These are phyloP conservation scores for Suillus placidus DNA, from an alignment of 768 basidiomycete genomes.

Conservation along the genomic window DNA sequence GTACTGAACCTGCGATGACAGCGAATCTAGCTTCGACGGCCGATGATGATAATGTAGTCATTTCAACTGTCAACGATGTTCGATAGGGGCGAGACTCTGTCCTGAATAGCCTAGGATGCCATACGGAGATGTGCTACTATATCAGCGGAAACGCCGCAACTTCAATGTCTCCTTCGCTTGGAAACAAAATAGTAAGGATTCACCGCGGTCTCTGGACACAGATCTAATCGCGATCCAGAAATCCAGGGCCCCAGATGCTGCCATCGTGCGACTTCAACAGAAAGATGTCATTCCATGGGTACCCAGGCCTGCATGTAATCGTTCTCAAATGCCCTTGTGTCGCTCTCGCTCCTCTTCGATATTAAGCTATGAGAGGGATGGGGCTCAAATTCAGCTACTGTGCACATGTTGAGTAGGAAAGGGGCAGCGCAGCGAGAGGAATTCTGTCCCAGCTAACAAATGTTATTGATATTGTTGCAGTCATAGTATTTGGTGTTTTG, in stretches of 20 bases:
- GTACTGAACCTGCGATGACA: background rate
- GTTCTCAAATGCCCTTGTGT: constrained; percentile 84
- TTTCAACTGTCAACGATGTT: background rate
- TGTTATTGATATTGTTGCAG: background rate
- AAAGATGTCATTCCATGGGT: background rate
- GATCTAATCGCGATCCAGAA: background rate
- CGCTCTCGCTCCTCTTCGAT: constrained; percentile 84
- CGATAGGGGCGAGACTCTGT: background rate
- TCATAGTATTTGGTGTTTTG: too few relatives aligned
- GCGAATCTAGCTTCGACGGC: background rate
- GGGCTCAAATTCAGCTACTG: background rate
- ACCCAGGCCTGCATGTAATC: constrained; percentile 23
- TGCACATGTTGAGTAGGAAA: constrained; percentile 18
- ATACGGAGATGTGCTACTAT: background rate
- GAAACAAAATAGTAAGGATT: background rate
- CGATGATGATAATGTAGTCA: background rate
- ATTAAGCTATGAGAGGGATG: constrained; percentile 58
- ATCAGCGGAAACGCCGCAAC: too few relatives aligned
- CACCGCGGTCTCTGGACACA: too few relatives aligned
- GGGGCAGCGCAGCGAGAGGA: background rate
- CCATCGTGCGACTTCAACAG: background rate
- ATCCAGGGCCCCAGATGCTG: background rate
- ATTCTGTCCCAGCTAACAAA: background rate
- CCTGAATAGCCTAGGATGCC: background rate
- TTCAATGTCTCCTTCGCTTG: too few relatives aligned